phyloP scores from a whole-genome alignment of 1,284 basidiomycete species.

The Pseudozyma tsukubaensis region DNA sequence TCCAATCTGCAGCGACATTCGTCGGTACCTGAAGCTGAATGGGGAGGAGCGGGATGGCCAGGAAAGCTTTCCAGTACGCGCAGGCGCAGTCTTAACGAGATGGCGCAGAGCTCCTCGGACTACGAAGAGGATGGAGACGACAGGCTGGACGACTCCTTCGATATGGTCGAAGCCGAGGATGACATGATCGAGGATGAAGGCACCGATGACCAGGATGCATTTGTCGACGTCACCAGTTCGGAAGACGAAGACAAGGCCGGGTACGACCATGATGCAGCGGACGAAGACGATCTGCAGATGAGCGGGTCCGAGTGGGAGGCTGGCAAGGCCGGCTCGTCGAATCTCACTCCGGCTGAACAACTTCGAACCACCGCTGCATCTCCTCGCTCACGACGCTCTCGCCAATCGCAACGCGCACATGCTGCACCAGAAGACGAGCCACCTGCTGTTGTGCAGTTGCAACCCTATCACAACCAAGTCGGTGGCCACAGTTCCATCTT shows the following conservation, averaged over 20 bases:
- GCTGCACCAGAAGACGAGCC: constrained; percentile 14
- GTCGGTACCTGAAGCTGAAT: constrained; percentile 45
- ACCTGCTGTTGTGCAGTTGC: constrained; percentile 78
- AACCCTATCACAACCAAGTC: constrained; percentile 96
- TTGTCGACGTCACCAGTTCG: constrained; percentile 22
- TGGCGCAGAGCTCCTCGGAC: constrained; percentile 36
- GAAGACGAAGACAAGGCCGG: constrained; percentile 22
- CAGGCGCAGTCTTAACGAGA: constrained; percentile 37
- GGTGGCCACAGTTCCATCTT: constrained; percentile 97
- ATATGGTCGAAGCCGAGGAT: constrained; percentile 15
- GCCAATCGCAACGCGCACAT: neutral
- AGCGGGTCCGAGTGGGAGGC: constrained; percentile 49
- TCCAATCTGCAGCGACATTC: constrained; percentile 44
- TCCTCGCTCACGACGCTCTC: constrained; percentile 10
- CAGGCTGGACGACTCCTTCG: constrained; percentile 28
- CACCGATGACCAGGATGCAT: constrained; percentile 24
- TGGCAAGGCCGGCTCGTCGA: neutral
- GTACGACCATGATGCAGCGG: constrained; percentile 31
- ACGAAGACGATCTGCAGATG: constrained; percentile 47
- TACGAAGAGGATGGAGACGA: constrained; percentile 45
- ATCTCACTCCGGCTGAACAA: neutral
- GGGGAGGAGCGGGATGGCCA: constrained; percentile 37
- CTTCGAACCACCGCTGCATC: constrained; percentile 2
- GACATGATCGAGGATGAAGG: constrained; percentile 16
- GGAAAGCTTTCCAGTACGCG: constrained; percentile 33